A percentile compares a stretch with the other conserved stretches of the same genome.
Evolutionary conservation across 2,329 filamentous ascomycete species (phyloP).

Genomic region (Ceratocystis eucalypticola): DNA sequence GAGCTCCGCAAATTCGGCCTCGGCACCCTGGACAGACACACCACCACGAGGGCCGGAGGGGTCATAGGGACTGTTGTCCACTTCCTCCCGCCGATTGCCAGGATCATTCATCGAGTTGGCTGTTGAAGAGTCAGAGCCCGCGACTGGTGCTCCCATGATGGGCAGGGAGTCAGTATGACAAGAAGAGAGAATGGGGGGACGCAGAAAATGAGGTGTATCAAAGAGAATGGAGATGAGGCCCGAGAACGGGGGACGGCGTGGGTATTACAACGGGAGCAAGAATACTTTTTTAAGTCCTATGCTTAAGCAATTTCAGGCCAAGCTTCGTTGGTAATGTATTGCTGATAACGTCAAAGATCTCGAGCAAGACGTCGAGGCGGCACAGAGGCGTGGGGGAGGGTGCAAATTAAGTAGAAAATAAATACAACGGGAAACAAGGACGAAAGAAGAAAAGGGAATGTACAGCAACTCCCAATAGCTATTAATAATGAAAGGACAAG

Average conservation of each 20-base stretch:
- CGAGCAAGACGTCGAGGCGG: not conserved
- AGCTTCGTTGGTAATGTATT: too few relatives aligned
- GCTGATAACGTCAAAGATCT: not conserved
- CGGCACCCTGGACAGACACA: slow-evolving; percentile 52
- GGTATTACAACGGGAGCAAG: not conserved
- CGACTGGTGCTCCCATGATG: slow-evolving; percentile 16
- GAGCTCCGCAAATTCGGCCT: slow-evolving; percentile 57
- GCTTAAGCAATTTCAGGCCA: too few relatives aligned
- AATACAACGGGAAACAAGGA: not conserved
- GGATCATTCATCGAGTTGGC: slow-evolving; percentile 16
- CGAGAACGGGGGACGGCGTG: not conserved
- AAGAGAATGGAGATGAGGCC: not conserved
- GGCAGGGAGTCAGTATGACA: not conserved
- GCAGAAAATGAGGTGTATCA: not conserved
- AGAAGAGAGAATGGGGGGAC: not conserved
- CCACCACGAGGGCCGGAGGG: slow-evolving; percentile 26
- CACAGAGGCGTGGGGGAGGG: not conserved
- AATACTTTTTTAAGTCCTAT: not conserved
- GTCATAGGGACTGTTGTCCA: slow-evolving; percentile 12
- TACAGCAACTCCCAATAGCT: not conserved
- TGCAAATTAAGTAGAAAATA: not conserved
- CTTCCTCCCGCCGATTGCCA: slow-evolving; percentile 1
- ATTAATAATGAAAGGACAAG: not conserved
- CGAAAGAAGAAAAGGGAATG: not conserved
- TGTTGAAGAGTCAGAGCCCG: slow-evolving; percentile 17